Evolutionary conservation across 176 grass and related monocot genomes (phyloP), one percentile per base, ranked within the genome.

Genomic region (Hyparrhenia diplandra): DNA sequence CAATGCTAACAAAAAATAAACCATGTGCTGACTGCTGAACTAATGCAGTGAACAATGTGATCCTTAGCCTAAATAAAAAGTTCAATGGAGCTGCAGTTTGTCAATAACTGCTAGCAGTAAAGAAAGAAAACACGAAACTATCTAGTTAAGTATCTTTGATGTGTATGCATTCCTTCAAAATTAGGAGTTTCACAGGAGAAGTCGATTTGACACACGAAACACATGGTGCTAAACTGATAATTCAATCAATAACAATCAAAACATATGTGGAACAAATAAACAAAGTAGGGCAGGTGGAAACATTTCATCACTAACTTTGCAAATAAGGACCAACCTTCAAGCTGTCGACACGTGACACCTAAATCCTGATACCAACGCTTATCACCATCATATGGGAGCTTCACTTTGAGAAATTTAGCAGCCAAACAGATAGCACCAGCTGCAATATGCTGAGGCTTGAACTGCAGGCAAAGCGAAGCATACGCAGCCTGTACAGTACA

Each of bases 381-480:
- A 69, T 98, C 95, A 68, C 92, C 92, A 28, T 98, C 92, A 71
- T 86, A 90, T 49, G 90, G 90, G 84, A 94, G 95, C 88, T 93
- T 98, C 65, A 94, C 86, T 98, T 94, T 98, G 21, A 98, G 81
- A 91, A 98, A 98, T 70, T 98, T 98, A 36, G 92, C 92, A 84
- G 95, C 92, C 78, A 98, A 90, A 94, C 86, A 93, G 64, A 98
- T 90, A 77, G 95, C 95, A 89, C 95, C 95, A 73, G 95, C 92
- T 82, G 95, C 95, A 75, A 98, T 98, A 85, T 94, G 95, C 83
- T 98, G 95, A 73, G 95, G 90, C 85, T 94, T 87, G 84, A 98
- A 98, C 80, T 98, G 95, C 84, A 94, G 49, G 74, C 83, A 90
- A 67, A 90, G 88, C 21, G 88, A 83, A 78, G 88, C n/a, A 51